Evolutionary conservation across 2,329 filamentous ascomycete species (phyloP).

Genomic region (Trichoderma breve): DNA sequence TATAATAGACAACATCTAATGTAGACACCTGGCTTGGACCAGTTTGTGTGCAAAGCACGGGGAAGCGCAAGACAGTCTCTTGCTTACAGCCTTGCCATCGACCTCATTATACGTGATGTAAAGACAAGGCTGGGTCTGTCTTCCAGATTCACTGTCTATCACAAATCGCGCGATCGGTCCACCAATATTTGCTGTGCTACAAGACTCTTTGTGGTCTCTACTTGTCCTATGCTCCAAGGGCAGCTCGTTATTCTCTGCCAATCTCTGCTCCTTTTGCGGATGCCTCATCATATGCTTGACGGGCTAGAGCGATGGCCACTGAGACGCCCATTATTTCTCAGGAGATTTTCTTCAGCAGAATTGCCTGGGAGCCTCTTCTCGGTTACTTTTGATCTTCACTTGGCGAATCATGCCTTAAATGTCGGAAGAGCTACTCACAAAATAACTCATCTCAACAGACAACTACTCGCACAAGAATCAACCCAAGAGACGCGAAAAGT

Average conservation of each 20-base stretch:
- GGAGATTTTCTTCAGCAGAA: neutral
- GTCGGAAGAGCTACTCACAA: neutral
- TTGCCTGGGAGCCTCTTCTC: neutral
- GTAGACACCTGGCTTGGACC: neutral
- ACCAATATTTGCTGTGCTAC: neutral
- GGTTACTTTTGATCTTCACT: neutral
- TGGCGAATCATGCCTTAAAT: neutral
- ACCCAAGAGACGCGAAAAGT: neutral
- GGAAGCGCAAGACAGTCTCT: neutral
- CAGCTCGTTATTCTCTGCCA: neutral
- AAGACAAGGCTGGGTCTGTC: neutral
- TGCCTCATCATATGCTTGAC: neutral
- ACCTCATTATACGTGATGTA: neutral
- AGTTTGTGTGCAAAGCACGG: neutral
- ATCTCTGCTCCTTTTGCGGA: neutral
- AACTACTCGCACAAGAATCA: neutral
- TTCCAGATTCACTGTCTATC: neutral
- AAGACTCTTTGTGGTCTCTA: neutral
- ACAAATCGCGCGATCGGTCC: neutral
- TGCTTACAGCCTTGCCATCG: neutral
- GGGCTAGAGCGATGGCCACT: neutral
- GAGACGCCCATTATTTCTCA: neutral
- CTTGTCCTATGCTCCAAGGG: neutral
- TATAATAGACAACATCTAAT: neutral
- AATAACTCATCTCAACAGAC: neutral